These are phyloP conservation scores for Puccinia coronata DNA, from an alignment of 1,284 basidiomycete genomes.

Conservation along the genomic window DNA sequence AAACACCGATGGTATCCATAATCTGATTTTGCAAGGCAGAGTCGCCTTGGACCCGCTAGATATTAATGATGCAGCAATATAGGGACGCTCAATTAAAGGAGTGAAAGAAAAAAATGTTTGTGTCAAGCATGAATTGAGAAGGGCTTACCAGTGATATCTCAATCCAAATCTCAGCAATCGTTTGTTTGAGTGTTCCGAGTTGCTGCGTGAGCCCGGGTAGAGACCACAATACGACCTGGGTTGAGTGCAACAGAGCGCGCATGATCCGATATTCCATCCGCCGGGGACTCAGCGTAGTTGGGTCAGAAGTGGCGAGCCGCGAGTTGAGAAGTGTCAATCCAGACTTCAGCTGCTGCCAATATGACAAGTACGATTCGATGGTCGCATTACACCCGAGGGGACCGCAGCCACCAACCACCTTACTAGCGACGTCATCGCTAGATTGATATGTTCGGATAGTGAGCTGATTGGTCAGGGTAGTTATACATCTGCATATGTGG, in stretches of 20 bases:
- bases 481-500: constrained; percentile 48
- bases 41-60: constrained; percentile 42
- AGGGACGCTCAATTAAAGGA: background rate
- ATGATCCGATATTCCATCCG: constrained; percentile 33
- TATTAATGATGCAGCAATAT: too few species aligned
- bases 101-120: too few species aligned
- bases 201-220: constrained; percentile 43
- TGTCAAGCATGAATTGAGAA: too few species aligned
- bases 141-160: constrained; percentile 44
- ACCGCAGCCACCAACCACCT: constrained; percentile 41
- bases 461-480: constrained; percentile 36
- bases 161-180: constrained; percentile 47
- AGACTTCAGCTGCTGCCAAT: constrained; percentile 49
- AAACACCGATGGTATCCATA: constrained; percentile 45
- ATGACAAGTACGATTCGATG: constrained; percentile 48
- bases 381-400: constrained; percentile 45
- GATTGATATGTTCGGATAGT: constrained; percentile 36
- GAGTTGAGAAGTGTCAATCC: constrained; percentile 31
- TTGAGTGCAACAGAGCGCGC: constrained; percentile 43
- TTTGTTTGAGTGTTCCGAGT: constrained; percentile 36
- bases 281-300: background rate
- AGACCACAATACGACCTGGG: constrained; percentile 43
- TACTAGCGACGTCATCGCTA: constrained; percentile 31
- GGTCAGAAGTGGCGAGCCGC: constrained; percentile 7
- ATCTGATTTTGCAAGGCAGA: constrained; percentile 42